These are phyloP conservation scores for Vigna mungo DNA, from an alignment of 306 rosid genomes.

Conservation along the genomic window DNA sequence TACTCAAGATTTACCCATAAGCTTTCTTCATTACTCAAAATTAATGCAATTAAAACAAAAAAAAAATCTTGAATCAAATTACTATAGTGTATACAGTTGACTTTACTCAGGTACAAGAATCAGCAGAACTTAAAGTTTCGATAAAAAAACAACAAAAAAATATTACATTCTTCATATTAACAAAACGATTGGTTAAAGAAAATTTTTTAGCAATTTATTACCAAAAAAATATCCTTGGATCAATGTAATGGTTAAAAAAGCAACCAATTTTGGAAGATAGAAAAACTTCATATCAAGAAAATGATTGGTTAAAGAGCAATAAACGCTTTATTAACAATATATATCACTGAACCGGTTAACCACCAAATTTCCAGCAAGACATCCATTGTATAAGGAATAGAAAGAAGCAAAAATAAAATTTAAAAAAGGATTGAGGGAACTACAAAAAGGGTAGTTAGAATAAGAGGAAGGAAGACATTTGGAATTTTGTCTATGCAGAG, in stretches of 20 bases:
- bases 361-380: constrained; percentile 9
- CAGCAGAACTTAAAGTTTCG: background rate
- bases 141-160: background rate
- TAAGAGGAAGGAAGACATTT: background rate
- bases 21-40: background rate
- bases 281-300: no score
- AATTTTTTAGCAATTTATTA: no score
- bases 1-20: background rate
- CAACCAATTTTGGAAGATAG: no score
- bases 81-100: background rate
- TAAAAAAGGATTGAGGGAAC: background rate
- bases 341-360: background rate
- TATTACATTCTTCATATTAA: constrained; percentile 2
- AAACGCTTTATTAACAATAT: background rate
- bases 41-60: background rate
- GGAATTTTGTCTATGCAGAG: background rate
- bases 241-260: no score
- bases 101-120: background rate
- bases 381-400: constrained; percentile 9
- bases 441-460: background rate
- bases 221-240: no score
- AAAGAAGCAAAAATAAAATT: background rate
- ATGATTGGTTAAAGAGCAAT: background rate
- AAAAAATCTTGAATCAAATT: background rate
- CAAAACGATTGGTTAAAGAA: background rate